These are phyloP conservation scores for Lagenaria siceraria DNA, from an alignment of 306 rosid genomes.

Conservation along the genomic window DNA sequence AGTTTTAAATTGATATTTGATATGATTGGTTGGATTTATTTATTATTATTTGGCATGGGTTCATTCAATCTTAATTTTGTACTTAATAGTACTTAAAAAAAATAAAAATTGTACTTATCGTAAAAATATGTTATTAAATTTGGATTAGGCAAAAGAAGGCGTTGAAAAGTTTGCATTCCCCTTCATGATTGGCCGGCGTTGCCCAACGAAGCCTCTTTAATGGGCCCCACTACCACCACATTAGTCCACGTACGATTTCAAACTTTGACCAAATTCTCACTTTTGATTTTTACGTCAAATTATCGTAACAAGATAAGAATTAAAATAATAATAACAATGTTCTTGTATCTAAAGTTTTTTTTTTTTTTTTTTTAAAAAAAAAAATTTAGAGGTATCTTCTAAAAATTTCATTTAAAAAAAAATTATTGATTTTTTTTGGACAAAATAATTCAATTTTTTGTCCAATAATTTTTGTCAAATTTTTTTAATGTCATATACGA, in stretches of 20 bases:
- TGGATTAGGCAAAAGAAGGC: not conserved
- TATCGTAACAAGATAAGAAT: not conserved
- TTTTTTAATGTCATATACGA: no score
- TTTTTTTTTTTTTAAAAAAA: no score
- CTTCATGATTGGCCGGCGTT: not conserved
- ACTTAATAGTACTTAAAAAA: no score
- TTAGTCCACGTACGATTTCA: not conserved
- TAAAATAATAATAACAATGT: no score
- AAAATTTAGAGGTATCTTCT: no score
- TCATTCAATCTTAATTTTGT: not conserved
- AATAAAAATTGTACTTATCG: not conserved
- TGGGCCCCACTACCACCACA: not conserved
- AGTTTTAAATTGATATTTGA: not conserved
- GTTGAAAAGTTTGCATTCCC: not conserved
- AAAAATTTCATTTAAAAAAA: no score
- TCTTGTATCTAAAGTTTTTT: no score
- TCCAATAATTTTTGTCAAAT: no score
- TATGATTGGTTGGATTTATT: not conserved
- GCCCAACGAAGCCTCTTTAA: not conserved
- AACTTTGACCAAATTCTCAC: not conserved
- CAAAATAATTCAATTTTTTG: no score
- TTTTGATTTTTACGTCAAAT: not conserved
- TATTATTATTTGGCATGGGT: not conserved
- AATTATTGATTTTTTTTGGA: no score
- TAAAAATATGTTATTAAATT: not conserved